These are phyloP conservation scores for Arthrobotrys pseudoclavata DNA, from an alignment of 2,329 filamentous ascomycete genomes.

Conservation along the genomic window DNA sequence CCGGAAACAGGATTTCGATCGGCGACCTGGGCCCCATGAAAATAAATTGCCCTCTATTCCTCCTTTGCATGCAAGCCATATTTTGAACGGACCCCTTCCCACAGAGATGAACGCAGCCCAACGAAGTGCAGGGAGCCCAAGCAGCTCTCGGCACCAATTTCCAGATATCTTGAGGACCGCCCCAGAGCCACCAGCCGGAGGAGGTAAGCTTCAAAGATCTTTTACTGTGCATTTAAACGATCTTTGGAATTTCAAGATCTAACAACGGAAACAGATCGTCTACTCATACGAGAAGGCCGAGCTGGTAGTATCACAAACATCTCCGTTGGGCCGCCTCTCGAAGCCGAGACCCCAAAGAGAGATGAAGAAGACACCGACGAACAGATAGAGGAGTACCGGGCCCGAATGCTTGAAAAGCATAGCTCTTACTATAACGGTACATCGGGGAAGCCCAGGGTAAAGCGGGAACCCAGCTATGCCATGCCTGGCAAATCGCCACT, in stretches of 20 bases:
- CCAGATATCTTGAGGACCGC: constrained; percentile 54
- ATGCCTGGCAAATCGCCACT: constrained; percentile 57
- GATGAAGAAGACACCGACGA: constrained; percentile 58
- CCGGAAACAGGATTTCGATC: constrained; percentile 54
- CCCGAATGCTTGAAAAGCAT: constrained; percentile 56
- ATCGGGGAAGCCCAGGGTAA: constrained; percentile 51
- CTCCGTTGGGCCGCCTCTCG: constrained; percentile 53
- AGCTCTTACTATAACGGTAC: constrained; percentile 55
- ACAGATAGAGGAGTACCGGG: constrained; percentile 57
- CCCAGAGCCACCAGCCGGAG: constrained; percentile 51
- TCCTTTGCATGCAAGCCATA: constrained; percentile 48
- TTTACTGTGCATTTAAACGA: constrained; percentile 50
- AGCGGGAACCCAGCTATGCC: constrained; percentile 56
- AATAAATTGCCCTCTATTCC: constrained; percentile 56
- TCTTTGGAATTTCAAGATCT: constrained; percentile 57
- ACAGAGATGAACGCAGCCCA: constrained; percentile 46
- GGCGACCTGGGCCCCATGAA: constrained; percentile 37
- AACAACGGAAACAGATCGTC: constrained; percentile 55
- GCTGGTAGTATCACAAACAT: constrained; percentile 59
- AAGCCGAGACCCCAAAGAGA: constrained; percentile 58
- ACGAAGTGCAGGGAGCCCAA: constrained; percentile 47
- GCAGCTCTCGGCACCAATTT: constrained; percentile 48
- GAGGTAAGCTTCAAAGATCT: constrained; percentile 59
- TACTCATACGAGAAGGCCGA: constrained; percentile 53
- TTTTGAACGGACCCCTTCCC: constrained; percentile 43